These are phyloP conservation scores for Dittrichia graveolens DNA, from an alignment of 129 eudicot species.

Conservation along the genomic window DNA sequence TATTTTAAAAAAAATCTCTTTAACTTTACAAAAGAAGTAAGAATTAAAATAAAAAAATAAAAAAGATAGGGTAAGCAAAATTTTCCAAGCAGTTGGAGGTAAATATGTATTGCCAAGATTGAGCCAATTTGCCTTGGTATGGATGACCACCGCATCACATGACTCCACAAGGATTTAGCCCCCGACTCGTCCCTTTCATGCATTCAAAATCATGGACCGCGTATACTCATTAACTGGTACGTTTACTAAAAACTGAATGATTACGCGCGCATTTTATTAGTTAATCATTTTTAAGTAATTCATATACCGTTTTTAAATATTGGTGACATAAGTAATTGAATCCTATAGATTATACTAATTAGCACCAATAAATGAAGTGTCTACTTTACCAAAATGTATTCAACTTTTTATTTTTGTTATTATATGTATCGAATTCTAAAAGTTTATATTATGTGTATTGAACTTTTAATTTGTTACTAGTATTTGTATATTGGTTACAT, in stretches of 20 bases:
- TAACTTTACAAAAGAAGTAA: neutral
- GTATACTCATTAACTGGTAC: neutral
- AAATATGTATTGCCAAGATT: conserved; percentile 17
- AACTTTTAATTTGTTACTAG: too few relatives aligned
- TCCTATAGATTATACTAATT: too few relatives aligned
- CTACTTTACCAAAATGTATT: too few relatives aligned
- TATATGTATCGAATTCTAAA: too few relatives aligned
- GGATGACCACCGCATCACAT: conserved; percentile 23
- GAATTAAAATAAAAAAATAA: too few relatives aligned
- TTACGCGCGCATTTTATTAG: neutral
- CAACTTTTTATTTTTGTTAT: too few relatives aligned
- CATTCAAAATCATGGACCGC: conserved; percentile 30
- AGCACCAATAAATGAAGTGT: too few relatives aligned
- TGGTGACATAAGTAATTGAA: too few relatives aligned
- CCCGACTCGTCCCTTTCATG: conserved; percentile 37
- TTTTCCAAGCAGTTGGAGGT: conserved; percentile 1
- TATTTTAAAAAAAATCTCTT: neutral
- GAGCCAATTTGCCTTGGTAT: conserved; percentile 28
- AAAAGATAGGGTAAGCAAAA: neutral
- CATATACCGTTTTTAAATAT: too few relatives aligned
- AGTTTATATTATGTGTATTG: too few relatives aligned
- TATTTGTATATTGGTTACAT: too few relatives aligned
- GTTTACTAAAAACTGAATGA: neutral
- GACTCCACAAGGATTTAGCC: conserved; percentile 28
- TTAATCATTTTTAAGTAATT: neutral